Conservation (phyloP, 1,284 basidiomycete species). For the Gymnopus androsaceus region DNA sequence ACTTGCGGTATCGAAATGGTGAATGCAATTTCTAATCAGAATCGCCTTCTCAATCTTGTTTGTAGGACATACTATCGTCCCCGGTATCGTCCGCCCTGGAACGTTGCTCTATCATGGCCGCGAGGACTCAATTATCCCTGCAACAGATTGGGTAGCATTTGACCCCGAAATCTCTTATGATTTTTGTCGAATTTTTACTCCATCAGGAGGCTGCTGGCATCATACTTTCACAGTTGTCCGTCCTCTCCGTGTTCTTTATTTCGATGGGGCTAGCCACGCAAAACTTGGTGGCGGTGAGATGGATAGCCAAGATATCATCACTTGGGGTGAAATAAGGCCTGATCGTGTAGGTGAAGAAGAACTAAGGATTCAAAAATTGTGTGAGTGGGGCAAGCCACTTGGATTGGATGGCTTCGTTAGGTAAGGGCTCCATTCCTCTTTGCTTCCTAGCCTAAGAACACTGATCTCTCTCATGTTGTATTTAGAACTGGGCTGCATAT, state of each 20-base stretch:
- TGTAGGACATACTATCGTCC: constrained; percentile 45
- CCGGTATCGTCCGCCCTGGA: constrained; percentile 39
- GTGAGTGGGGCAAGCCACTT: constrained; percentile 33
- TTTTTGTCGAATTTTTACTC: constrained; percentile 29
- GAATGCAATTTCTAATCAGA: background rate
- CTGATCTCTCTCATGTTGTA: background rate
- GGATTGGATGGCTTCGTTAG: constrained; percentile 41
- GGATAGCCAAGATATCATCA: constrained; percentile 45
- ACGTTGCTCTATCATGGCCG: constrained; percentile 45
- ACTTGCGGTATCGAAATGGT: constrained; percentile 44
- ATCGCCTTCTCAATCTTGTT: background rate
- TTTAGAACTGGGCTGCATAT: constrained; percentile 48
- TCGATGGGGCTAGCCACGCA: constrained; percentile 43
- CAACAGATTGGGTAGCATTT: constrained; percentile 42
- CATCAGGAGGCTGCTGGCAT: constrained; percentile 33
- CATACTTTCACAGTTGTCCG: constrained; percentile 37
- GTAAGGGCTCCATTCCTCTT: constrained; percentile 18
- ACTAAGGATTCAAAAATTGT: constrained; percentile 33
- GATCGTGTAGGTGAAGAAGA: constrained; percentile 26
- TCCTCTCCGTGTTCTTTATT: constrained; percentile 43
- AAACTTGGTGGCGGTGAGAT: constrained; percentile 36
- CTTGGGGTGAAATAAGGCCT: constrained; percentile 32
- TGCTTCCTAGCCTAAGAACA: background rate
- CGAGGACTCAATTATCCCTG: constrained; percentile 27
- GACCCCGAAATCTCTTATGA: constrained; percentile 44